A percentile compares a stretch with the other conserved stretches of the same genome.
These are phyloP conservation scores for Prunus persica DNA, from an alignment of 306 rosid species.

Conservation along the genomic window DNA sequence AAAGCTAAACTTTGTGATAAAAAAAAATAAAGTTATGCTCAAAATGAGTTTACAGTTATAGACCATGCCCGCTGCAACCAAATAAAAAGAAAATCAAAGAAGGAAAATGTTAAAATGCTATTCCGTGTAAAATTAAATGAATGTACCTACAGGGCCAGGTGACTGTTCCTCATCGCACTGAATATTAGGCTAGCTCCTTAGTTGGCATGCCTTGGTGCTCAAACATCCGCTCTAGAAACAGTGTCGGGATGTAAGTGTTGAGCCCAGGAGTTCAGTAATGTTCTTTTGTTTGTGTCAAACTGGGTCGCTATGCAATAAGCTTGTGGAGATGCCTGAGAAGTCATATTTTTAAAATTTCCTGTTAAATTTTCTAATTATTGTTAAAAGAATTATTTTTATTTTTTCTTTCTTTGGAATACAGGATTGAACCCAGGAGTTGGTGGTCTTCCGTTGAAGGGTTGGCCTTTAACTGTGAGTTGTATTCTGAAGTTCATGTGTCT, in stretches of 20 bases:
- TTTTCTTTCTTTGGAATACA: slow-evolving; percentile 33
- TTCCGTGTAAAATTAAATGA: background rate
- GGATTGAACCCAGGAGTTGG: slow-evolving; percentile 76
- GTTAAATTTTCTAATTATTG: background rate
- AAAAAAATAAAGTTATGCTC: background rate
- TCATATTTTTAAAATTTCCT: background rate
- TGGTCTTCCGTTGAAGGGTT: slow-evolving; percentile 84
- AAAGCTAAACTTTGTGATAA: background rate
- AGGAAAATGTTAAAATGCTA: background rate
- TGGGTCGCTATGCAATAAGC: background rate
- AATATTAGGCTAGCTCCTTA: background rate
- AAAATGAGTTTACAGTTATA: background rate
- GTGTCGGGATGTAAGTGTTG: background rate
- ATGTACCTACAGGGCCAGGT: background rate
- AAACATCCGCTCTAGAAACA: background rate
- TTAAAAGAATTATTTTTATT: too few relatives aligned
- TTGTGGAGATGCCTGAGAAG: background rate
- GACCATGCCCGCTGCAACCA: background rate
- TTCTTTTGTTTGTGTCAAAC: background rate
- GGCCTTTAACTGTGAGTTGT: slow-evolving; percentile 90
- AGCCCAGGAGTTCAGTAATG: too few relatives aligned
- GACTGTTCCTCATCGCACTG: background rate
- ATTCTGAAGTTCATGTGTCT: slow-evolving; percentile 8
- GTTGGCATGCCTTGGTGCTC: background rate
- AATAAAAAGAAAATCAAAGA: background rate